Evolutionary conservation across 1,284 basidiomycete species (phyloP).

Genomic region (Ganoderma leucocontextum): DNA sequence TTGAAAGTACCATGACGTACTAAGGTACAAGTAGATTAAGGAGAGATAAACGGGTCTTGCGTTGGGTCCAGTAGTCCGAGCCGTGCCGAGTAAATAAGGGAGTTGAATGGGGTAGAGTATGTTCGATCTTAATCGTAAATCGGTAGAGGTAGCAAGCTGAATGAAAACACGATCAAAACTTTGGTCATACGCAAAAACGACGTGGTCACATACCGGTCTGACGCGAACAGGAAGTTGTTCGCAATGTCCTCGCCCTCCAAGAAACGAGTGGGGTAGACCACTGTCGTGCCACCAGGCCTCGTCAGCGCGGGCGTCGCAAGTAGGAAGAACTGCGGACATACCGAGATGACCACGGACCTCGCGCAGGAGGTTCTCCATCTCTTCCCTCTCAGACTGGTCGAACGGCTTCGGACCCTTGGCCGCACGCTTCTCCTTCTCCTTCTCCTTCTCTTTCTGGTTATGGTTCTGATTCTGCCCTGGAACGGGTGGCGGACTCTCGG

Average conservation of each 20-base stretch:
- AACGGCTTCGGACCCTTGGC: slow-evolving; percentile 72
- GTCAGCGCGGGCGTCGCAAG: neutral
- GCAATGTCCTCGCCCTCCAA: slow-evolving; percentile 87
- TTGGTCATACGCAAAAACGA: neutral
- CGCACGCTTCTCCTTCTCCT: slow-evolving; percentile 50
- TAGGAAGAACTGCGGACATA: slow-evolving; percentile 39
- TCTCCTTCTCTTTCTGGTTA: slow-evolving; percentile 43
- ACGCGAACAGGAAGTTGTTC: slow-evolving; percentile 92
- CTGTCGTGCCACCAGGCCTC: slow-evolving; percentile 47
- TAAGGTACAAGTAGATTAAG: slow-evolving; percentile 9
- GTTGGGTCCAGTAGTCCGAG: neutral
- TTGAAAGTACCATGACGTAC: slow-evolving; percentile 6
- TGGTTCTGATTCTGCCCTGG: slow-evolving; percentile 36
- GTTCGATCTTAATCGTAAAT: slow-evolving; percentile 33
- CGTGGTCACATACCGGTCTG: slow-evolving; percentile 67
- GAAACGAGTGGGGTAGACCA: slow-evolving; percentile 84
- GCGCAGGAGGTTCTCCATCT: slow-evolving; percentile 86
- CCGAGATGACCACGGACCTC: slow-evolving; percentile 88
- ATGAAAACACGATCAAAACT: neutral
- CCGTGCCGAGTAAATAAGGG: neutral
- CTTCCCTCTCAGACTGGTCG: slow-evolving; percentile 82
- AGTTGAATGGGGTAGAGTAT: neutral
- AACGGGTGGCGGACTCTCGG: slow-evolving; percentile 22
- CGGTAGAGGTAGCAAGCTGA: slow-evolving; percentile 32
- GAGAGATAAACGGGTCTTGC: neutral